These are phyloP conservation scores for Sclerotinia subarctica DNA, from an alignment of 2,329 filamentous ascomycete genomes.

Conservation along the genomic window DNA sequence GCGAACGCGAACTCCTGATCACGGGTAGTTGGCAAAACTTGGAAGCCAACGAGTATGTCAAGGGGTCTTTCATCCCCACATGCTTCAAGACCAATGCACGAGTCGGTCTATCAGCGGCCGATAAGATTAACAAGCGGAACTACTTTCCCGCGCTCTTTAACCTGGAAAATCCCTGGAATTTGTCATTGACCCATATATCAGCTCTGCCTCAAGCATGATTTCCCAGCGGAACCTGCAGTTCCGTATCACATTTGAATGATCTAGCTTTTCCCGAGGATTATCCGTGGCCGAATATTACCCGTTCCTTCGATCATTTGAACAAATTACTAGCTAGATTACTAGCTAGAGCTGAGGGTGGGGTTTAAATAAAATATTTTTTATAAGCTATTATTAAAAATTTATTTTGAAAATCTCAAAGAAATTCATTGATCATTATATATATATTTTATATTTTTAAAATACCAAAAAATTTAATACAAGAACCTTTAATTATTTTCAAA, in stretches of 20 bases:
- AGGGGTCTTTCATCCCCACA: background rate
- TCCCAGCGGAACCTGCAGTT: background rate
- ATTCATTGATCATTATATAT: too few relatives aligned
- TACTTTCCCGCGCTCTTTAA: background rate
- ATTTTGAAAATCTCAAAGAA: too few relatives aligned
- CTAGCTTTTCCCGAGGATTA: background rate
- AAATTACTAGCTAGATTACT: too few relatives aligned
- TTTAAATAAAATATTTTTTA: too few relatives aligned
- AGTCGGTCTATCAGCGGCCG: slow-evolving; percentile 1
- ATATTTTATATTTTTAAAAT: too few relatives aligned
- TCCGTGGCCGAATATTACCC: slow-evolving; percentile 7
- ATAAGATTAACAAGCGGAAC: background rate
- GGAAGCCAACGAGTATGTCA: background rate
- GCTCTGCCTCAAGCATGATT: background rate
- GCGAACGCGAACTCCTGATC: background rate
- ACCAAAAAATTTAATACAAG: too few relatives aligned
- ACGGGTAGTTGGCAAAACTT: background rate
- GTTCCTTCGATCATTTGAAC: too few relatives aligned
- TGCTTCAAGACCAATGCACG: background rate
- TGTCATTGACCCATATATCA: background rate
- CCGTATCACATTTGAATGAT: background rate
- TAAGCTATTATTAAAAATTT: too few relatives aligned
- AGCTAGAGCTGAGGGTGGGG: too few relatives aligned
- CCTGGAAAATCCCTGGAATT: too few relatives aligned
- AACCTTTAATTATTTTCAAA: too few relatives aligned